phyloP scores from a whole-genome alignment of 768 basidiomycete species.

The Rhizopogon sp. region DNA sequence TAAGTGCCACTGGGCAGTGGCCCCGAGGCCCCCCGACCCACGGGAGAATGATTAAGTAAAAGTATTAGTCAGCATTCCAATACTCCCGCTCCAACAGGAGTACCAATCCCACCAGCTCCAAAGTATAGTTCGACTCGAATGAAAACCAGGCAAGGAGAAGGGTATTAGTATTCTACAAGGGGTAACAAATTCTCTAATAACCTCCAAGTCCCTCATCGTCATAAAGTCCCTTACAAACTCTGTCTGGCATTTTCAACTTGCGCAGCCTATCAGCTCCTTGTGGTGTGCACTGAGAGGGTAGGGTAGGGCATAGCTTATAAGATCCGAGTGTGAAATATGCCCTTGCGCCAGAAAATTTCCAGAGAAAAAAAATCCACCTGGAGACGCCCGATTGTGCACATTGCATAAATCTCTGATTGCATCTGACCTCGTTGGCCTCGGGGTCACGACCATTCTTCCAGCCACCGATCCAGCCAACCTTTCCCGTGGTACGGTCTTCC shows the following conservation, averaged over 20 bases:
- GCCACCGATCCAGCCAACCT: slow-evolving; percentile 81
- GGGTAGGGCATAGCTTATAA: slow-evolving; percentile 70
- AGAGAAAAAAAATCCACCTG: slow-evolving; percentile 45
- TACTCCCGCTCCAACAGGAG: not conserved
- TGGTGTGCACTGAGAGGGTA: slow-evolving; percentile 90
- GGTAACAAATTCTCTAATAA: not conserved
- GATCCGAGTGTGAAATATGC: too few relatives aligned
- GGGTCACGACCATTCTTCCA: slow-evolving; percentile 80
- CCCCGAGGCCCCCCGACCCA: too few relatives aligned
- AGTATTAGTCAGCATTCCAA: too few relatives aligned
- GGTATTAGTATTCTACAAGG: not conserved
- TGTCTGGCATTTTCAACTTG: slow-evolving; percentile 82
- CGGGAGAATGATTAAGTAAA: too few relatives aligned
- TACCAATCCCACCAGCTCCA: not conserved
- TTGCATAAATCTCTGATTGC: slow-evolving; percentile 82
- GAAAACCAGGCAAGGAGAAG: not conserved
- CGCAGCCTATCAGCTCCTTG: slow-evolving; percentile 73
- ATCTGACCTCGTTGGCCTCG: slow-evolving; percentile 73
- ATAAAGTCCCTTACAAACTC: slow-evolving; percentile 68
- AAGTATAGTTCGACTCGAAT: not conserved
- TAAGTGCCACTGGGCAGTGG: too few relatives aligned
- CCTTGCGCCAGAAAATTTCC: not conserved
- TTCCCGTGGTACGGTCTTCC: slow-evolving; percentile 79
- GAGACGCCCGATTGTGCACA: slow-evolving; percentile 85
- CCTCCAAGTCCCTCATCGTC: slow-evolving; percentile 44